These are phyloP conservation scores for Histomonas meleagridis DNA, from an alignment of 208 protist genomes.

Conservation along the genomic window DNA sequence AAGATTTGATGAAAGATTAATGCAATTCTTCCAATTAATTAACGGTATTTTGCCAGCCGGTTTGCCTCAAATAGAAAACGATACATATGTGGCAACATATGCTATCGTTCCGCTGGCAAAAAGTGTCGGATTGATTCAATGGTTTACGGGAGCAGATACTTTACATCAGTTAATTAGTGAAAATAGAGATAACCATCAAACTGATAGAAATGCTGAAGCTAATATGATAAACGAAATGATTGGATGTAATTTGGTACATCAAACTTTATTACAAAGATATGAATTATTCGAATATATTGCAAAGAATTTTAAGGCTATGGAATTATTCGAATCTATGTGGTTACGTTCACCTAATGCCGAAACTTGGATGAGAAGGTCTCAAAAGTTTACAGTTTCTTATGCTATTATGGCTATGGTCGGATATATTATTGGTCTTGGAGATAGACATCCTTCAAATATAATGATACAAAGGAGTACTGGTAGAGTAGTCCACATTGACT, in stretches of 20 bases:
- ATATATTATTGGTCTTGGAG: constrained; percentile 71
- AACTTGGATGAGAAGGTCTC: background rate
- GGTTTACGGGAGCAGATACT: background rate
- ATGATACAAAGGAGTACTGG: constrained; percentile 63
- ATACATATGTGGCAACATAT: background rate
- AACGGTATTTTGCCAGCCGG: background rate
- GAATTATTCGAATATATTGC: background rate
- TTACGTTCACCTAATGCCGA: background rate
- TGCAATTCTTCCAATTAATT: background rate
- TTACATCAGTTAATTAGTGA: background rate
- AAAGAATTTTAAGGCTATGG: background rate
- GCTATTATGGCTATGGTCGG: constrained; percentile 84
- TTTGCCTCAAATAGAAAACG: background rate
- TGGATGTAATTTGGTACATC: background rate
- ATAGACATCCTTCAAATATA: constrained; percentile 81
- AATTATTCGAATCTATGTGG: background rate
- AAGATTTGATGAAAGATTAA: background rate
- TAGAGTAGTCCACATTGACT: constrained; percentile 65
- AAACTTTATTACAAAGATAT: background rate
- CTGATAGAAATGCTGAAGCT: background rate
- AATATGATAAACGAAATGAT: background rate
- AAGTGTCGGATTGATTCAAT: background rate
- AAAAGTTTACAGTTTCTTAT: constrained; percentile 32
- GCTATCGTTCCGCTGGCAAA: background rate
- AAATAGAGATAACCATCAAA: background rate